These are phyloP conservation scores for Plantago elongata DNA, from an alignment of 257 asterid genomes.

Conservation along the genomic window DNA sequence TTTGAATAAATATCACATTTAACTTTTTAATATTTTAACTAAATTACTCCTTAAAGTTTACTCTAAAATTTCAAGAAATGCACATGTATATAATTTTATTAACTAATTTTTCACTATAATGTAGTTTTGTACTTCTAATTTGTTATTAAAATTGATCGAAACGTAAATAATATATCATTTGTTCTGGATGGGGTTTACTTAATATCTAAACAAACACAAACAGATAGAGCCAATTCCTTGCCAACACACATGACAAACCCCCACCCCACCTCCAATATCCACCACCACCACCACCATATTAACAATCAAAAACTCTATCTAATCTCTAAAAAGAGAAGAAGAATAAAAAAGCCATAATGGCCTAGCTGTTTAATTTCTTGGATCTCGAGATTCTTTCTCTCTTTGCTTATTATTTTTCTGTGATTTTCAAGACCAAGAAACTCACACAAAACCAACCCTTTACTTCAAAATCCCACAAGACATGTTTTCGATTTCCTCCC, in stretches of 20 bases:
- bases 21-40: no score
- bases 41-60: no score
- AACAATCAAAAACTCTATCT: constrained; percentile 10
- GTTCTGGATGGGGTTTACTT: no score
- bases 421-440: background rate
- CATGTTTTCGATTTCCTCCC: constrained; percentile 25
- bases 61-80: no score
- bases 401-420: background rate
- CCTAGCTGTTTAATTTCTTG: constrained; percentile 21
- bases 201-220: background rate
- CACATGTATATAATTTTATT: no score
- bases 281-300: constrained; percentile 1
- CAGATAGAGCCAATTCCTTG: constrained; percentile 6
- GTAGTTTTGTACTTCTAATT: no score
- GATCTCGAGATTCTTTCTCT: constrained; percentile 23
- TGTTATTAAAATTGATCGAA: no score
- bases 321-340: constrained; percentile 1
- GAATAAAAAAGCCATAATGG: constrained; percentile 7
- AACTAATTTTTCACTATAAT: no score
- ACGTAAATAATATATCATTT: no score
- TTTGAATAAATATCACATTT: no score
- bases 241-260: background rate
- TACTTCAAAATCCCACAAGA: constrained; percentile 17
- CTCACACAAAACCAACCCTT: background rate
- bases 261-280: background rate